These are phyloP conservation scores for Fragilaria crotonensis DNA, from an alignment of 108 stramenopile species.

Conservation along the genomic window DNA sequence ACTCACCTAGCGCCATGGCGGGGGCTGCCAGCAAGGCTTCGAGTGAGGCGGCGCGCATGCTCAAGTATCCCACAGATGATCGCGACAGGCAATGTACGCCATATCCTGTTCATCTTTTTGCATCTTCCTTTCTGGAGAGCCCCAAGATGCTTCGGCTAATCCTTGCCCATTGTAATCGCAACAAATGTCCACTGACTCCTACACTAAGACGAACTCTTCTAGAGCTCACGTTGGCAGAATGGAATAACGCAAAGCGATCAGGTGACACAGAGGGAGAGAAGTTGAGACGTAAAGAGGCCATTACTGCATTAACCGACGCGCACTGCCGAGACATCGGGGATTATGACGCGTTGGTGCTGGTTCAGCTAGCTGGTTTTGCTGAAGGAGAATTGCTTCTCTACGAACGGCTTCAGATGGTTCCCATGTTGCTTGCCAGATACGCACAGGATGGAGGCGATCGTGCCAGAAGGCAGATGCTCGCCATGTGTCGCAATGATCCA, in stretches of 20 bases:
- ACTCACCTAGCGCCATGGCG: constrained; percentile 47
- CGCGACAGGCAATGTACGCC: constrained; percentile 32
- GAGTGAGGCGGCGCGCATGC: constrained; percentile 27
- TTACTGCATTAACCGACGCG: constrained; percentile 45
- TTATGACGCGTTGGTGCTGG: constrained; percentile 77
- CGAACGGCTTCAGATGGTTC: constrained; percentile 74
- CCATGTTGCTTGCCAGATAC: constrained; percentile 72
- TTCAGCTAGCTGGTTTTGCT: constrained; percentile 66
- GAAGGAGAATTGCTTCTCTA: constrained; percentile 75
- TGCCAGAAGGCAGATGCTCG: constrained; percentile 72
- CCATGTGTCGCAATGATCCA: constrained; percentile 77
- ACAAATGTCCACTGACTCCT: constrained; percentile 62
- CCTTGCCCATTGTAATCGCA: constrained; percentile 73
- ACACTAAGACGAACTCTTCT: constrained; percentile 65
- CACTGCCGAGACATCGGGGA: constrained; percentile 71
- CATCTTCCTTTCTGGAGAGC: constrained; percentile 72
- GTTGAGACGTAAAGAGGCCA: constrained; percentile 63
- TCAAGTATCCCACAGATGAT: constrained; percentile 22
- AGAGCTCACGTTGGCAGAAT: constrained; percentile 79
- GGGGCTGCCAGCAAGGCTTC: constrained; percentile 28
- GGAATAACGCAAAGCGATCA: constrained; percentile 66
- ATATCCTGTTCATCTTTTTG: constrained; percentile 76
- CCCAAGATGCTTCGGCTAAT: constrained; percentile 76
- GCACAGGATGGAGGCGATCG: constrained; percentile 65
- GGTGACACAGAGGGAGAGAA: constrained; percentile 68